Evolutionary conservation across 129 eudicot genomes (phyloP), one percentile per base, ranked within the genome.

Genomic region (Tanacetum coccineum): DNA sequence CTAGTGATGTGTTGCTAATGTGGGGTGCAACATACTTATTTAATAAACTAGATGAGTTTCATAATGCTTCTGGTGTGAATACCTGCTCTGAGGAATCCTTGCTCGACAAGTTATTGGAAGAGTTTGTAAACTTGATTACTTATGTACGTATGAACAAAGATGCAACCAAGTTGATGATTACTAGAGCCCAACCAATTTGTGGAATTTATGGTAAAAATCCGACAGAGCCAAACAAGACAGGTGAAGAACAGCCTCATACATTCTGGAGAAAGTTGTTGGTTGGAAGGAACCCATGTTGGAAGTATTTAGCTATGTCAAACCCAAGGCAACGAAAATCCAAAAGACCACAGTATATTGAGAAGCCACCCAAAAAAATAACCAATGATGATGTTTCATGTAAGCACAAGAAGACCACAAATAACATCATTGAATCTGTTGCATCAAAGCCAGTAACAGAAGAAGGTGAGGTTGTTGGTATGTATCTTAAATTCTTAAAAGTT

Each of bases 251-350:
- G 12, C 87, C 89, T 2, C 83, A 73, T 60, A 45, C 65, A 3
- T 88, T 88, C 65, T 93, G 98, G 98, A 81, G 51, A 71, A 86
- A 79, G n/a, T 80, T 93, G 72, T 79, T 93, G 76, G 82, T 53
- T 11, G 84, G 87, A 52, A 82, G 77, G 76, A 70, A 77, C 57
- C 95, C 89, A 3, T 19, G 20, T 28, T 93, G 98, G 98, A 93
- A 72, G 70, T 71, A 74, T 81, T 74, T 79, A 62, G 54, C 81
- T 5, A 57, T 32, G n/a, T 75, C 81, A 63, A 71, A 77, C 51
- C 82, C 81, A 44, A 79, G 98, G 65, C 94, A 79, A 62, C 82
- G 98, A 70, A 82, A 88, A 76, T n/a, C n/a, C n/a, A n/a, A n/a
- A n/a, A 77, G 91, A 68, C 84, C 78, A 46, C 86, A 79, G 17